Evolutionary conservation across 306 rosid species (phyloP), one percentile per base, ranked within the genome.

Genomic region (Begonia loranthoides): DNA sequence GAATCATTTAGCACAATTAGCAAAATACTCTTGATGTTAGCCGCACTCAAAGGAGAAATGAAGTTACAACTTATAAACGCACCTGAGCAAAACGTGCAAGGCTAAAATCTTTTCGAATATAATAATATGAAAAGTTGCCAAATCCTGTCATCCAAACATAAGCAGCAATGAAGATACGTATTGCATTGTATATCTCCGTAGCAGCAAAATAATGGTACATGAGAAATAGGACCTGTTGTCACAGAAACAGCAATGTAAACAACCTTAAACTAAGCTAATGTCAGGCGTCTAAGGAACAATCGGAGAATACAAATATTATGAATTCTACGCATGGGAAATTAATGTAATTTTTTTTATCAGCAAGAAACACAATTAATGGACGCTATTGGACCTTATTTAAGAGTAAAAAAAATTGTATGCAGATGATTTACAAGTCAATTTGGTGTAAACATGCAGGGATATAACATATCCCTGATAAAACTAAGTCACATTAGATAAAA

Each of bases 81-180:
- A 92, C 99, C 99, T 92, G 99, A 60, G 88, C 71, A 80, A 92
- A 92, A 40, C 99, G 94, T 48, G 89, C 78, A 5, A 86, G 60
- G 65, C 99, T 83, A 71, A 92, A 92, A 77, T 92, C 99, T 73
- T 92, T 92, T 69, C 94, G 66, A 58, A 83, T 65, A 66, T 92
- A 92, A 69, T 92, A 92, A 61, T 92, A 92, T 57, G 99, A 92
- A 74, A 92, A 92, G 76, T 92, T 92, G 9, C 96, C 96, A 87
- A 92, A 92, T 58, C 99, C 99, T 63, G 99, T 92, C 96, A 92
- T 83, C 96, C 96, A 92, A 75, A 92, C 96, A 76, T 92, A 92
- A 15, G 99, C 99, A 61, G 99, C 99, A 80, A 92, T 92, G 66
- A 92, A 92, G 43, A 92, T 12, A 44, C 96, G 93, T 17, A 92